These are phyloP conservation scores for Chalciporus sp. DNA, from an alignment of 1,284 basidiomycete species.

Conservation along the genomic window DNA sequence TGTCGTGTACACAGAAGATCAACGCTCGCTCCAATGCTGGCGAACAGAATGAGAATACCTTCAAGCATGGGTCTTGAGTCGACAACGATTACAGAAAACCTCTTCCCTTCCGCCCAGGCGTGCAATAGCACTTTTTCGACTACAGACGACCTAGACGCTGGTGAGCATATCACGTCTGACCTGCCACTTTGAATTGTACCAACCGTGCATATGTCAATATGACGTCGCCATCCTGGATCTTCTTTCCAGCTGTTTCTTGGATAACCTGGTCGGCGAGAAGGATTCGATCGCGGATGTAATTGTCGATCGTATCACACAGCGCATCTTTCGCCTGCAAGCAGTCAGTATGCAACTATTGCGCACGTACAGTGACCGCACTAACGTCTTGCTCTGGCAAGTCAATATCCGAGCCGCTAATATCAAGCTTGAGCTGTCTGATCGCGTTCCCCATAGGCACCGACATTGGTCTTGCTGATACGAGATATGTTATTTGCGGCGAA, in stretches of 20 bases:
- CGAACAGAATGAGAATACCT: constrained; percentile 48
- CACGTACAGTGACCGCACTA: constrained; percentile 28
- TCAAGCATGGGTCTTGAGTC: constrained; percentile 94
- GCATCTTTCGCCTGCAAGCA: constrained; percentile 78
- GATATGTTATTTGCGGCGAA: constrained; percentile 89
- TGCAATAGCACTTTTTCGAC: constrained; percentile 89
- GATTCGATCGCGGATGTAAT: constrained; percentile 94
- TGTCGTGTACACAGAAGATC: constrained; percentile 33
- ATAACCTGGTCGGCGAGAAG: constrained; percentile 94
- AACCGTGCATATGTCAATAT: constrained; percentile 93
- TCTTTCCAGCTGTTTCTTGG: constrained; percentile 83
- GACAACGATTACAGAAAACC: constrained; percentile 91
- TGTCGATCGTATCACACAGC: constrained; percentile 86
- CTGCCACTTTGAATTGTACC: constrained; percentile 14
- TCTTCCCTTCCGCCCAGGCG: constrained; percentile 72
- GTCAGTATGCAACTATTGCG: constrained; percentile 2
- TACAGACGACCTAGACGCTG: constrained; percentile 75
- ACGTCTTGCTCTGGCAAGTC: constrained; percentile 95
- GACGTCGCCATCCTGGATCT: constrained; percentile 93
- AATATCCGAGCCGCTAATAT: constrained; percentile 90
- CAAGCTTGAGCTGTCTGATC: constrained; percentile 92
- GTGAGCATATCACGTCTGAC: constrained; percentile 12
- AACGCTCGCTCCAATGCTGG: constrained; percentile 1
- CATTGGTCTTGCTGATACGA: constrained; percentile 86
- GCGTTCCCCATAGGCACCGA: constrained; percentile 97